Base-by-base conservation (phyloP, 169 alveolate species). In the Cryptosporidium sp. region DNA sequence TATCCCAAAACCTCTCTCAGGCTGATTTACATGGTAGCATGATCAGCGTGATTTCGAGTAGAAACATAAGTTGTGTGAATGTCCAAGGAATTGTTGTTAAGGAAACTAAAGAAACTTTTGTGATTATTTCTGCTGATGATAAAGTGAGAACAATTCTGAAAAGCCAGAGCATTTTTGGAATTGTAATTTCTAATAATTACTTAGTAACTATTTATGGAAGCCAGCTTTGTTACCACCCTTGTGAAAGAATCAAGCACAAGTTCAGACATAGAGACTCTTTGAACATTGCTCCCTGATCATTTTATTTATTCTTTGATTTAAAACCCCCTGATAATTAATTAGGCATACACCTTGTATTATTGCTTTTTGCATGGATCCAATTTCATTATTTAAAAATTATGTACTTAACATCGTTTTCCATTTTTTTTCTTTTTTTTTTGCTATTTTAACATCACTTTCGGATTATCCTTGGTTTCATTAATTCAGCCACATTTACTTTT, bases 91-190 rank as follows among this genome's bases (percentile, higher is more conserved):
- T 80, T 21, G 68, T 80, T 10, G 70, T 80, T 1, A 80, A 80
- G 75, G 89, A 80, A 44, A 80, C 89, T 21, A 60, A 80, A 51
- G 89, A 80, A 37, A 80, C 89, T 23, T 80, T 80, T 80, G 72
- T 80, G 21, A 35, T 80, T 14, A 80, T 80, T 39, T 80, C 89
- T 44, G 23, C 45, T 42, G 89, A 80, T 48, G 23, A 80, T 58
- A 80, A 42, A 37, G 80, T 67, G 21, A 37, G 89, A 23, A 80
- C 89, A 0, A 21, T 80, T 9, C 12, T 80, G 31, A 80, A 80
- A 35, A 44, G 21, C 35, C 80, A 65, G 26, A 44, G 69, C 18
- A 65, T 65, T 23, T 80, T 80, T 62, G 35, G 58, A 23, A 80
- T 80, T 31, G 53, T 42, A 29, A 44, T 80, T 45, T 29, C 51